Evolutionary conservation across 805 yeast species (phyloP), one percentile per base, ranked within the genome.

Genomic region (Saturnispora ahearnii): DNA sequence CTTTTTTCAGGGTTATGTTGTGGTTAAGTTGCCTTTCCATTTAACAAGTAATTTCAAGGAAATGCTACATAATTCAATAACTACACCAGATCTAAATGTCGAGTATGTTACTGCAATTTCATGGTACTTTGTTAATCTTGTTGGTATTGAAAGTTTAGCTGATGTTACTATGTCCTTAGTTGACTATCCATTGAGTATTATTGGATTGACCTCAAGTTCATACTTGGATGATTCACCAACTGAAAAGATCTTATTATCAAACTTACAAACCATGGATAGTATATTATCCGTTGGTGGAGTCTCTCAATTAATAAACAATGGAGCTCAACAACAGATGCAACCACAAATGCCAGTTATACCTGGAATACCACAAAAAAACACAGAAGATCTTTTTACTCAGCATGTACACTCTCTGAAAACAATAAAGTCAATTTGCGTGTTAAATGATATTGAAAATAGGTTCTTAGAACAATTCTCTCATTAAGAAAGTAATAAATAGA

Each of bases 71-170:
- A 79, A 78, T 29, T 96, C 97, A 7, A 84, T 93, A 12, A 76
- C 73, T 51, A 89, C 98, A 0, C 74, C 82, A 1, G 95, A 91
- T 59, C 71, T 93, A 51, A 93, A 90, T 62, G 96, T 83, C 8
- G 72, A 95, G 28, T 93, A 96, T 80, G 98, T 93, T 15, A 83
- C 93, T 34, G 82, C 96, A 3, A 84, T 93, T 21, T 88, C 97
- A 5, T 93, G 98, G 98, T 93, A 91, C 64, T 87, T 93, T 64
- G 85, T 91, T 48, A 86, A 88, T 49, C 77, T 88, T 53, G 65
- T 90, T 46, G 98, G 98, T 29, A 73, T 93, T 53, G 78, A 79
- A 56, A 84, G 96, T 0, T 81, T 93, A 1, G 84, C 48, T 21
- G 44, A 32, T 31, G 29, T 46, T 10, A 24, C 83, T 63, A 76